phyloP scores from a whole-genome alignment of 2,329 filamentous ascomycete genomes.

The Ilyonectria destructans region DNA sequence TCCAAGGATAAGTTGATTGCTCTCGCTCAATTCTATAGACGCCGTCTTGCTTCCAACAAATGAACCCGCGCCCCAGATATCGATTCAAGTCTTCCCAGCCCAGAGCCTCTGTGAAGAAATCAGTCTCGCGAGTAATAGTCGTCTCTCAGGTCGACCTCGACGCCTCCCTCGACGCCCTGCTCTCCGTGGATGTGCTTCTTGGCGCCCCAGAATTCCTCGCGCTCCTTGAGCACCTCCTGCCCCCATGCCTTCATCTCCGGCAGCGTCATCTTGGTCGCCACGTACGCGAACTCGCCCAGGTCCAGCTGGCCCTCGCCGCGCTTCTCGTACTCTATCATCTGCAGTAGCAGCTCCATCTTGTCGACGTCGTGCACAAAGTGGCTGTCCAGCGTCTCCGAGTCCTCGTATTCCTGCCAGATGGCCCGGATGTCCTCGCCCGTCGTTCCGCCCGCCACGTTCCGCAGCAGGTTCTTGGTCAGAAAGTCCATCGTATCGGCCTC shows the following conservation, averaged over 20 bases:
- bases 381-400: slow-evolving; percentile 85
- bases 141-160: slow-evolving; percentile 57
- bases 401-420: slow-evolving; percentile 97
- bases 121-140: slow-evolving; percentile 63
- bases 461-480: slow-evolving; percentile 81
- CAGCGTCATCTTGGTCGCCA: slow-evolving; percentile 80
- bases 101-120: background rate
- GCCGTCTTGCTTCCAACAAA: slow-evolving; percentile 15
- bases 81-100: background rate
- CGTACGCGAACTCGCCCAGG: slow-evolving; percentile 89
- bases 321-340: slow-evolving; percentile 98
- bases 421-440: slow-evolving; percentile 81
- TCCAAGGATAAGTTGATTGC: background rate
- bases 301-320: slow-evolving; percentile 77
- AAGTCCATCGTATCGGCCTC: slow-evolving; percentile 95
- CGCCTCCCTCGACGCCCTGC: slow-evolving; percentile 57
- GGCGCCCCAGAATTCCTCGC: slow-evolving; percentile 79
- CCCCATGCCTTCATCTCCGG: slow-evolving; percentile 88
- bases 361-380: slow-evolving; percentile 97
- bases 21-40: slow-evolving; percentile 30
- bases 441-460: slow-evolving; percentile 79
- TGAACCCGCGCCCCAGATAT: background rate
- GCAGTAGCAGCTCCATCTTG: slow-evolving; percentile 94
- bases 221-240: slow-evolving; percentile 81
- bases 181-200: slow-evolving; percentile 66